Conservation (phyloP, 129 eudicot genomes). For the sunflower (Helianthus annuus) region DNA sequence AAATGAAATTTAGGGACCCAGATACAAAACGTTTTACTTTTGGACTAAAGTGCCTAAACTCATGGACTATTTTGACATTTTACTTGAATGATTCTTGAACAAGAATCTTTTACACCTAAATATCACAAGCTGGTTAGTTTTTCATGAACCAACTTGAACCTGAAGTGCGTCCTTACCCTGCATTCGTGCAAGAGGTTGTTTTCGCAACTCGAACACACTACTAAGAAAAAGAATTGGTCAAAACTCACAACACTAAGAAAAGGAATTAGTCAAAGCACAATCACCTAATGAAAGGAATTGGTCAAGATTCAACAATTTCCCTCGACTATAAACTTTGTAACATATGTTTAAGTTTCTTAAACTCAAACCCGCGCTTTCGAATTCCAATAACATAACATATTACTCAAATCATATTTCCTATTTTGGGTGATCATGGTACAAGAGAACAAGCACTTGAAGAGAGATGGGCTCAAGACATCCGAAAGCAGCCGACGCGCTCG, state of each 20-base stretch:
- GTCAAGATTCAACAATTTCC: slow-evolving; percentile 19
- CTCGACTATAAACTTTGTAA: slow-evolving; percentile 12
- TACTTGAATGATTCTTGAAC: too few species aligned
- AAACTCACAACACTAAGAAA: slow-evolving; percentile 15
- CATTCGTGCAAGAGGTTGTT: too few species aligned
- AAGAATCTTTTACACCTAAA: too few species aligned
- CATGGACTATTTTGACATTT: too few species aligned
- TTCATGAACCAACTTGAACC: too few species aligned
- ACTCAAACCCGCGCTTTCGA: background rate
- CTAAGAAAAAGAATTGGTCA: slow-evolving; percentile 21
- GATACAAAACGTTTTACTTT: too few species aligned
- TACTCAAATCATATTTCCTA: slow-evolving; percentile 4
- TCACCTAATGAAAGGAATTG: slow-evolving; percentile 18
- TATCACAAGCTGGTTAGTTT: too few species aligned
- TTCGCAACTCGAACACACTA: too few species aligned
- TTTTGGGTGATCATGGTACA: slow-evolving; percentile 7
- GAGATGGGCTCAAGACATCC: background rate
- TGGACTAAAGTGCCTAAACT: too few species aligned
- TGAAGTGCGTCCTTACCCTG: too few species aligned
- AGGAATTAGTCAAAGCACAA: slow-evolving; percentile 13
- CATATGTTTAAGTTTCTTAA: background rate
- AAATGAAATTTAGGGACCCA: too few species aligned
- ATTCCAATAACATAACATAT: slow-evolving; percentile 1
- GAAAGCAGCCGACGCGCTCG: slow-evolving; percentile 4
- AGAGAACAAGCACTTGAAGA: slow-evolving; percentile 14